These are phyloP conservation scores for Acanthamoeba lenticulata DNA, from an alignment of 208 protist genomes.

Conservation along the genomic window DNA sequence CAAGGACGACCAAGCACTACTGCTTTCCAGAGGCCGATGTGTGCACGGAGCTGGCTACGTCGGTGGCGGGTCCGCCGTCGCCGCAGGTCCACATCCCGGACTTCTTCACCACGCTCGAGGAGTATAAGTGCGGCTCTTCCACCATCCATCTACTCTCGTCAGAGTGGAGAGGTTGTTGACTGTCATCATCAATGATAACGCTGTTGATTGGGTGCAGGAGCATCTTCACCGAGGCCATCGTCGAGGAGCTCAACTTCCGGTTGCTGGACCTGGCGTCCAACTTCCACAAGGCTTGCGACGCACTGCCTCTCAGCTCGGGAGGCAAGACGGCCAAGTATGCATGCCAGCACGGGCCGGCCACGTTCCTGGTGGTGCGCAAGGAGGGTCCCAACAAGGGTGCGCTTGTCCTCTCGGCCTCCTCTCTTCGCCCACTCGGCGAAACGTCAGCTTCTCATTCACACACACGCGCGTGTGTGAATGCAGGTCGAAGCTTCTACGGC, in stretches of 20 bases:
- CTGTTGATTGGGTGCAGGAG: too few relatives aligned
- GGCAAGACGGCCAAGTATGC: background rate
- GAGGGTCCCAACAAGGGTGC: constrained; percentile 54
- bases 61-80: background rate
- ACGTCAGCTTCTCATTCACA: too few relatives aligned
- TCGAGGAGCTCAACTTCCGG: constrained; percentile 55
- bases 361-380: background rate
- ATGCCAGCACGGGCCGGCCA: constrained; percentile 47
- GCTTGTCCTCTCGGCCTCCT: background rate
- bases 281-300: constrained; percentile 57
- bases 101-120: constrained; percentile 26
- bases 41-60: background rate
- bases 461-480: too few relatives aligned
- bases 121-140: constrained; percentile 2
- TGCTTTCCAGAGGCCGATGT: constrained; percentile 52
- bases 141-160: background rate
- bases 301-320: background rate
- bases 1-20: constrained; percentile 32
- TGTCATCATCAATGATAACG: too few relatives aligned
- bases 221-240: constrained; percentile 54
- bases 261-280: constrained; percentile 53
- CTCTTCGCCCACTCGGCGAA: too few relatives aligned
- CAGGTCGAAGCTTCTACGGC: constrained; percentile 35
- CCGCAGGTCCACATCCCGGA: constrained; percentile 18
- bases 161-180: too few relatives aligned